These are phyloP conservation scores for Termitomyces sp. DNA, from an alignment of 768 basidiomycete genomes.

Conservation along the genomic window DNA sequence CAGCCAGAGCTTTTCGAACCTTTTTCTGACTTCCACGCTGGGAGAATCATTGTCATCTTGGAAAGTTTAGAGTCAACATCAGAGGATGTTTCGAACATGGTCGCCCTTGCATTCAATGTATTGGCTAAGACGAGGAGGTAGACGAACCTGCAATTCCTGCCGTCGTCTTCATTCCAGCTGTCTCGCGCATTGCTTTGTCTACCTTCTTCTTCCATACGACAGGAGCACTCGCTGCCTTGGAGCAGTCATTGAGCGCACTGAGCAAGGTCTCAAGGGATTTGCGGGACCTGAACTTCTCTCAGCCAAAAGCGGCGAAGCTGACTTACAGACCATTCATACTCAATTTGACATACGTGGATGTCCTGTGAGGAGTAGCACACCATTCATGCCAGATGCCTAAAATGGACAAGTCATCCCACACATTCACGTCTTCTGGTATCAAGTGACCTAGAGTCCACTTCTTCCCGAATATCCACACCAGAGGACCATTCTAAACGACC, in stretches of 20 bases:
- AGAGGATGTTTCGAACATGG: slow-evolving; percentile 61
- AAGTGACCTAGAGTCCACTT: neutral
- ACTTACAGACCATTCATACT: slow-evolving; percentile 11
- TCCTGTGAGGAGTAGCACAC: neutral
- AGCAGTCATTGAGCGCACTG: slow-evolving; percentile 66
- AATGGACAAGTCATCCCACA: slow-evolving; percentile 1
- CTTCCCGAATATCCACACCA: neutral
- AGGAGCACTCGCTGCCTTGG: slow-evolving; percentile 59
- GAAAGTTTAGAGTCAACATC: slow-evolving; percentile 74
- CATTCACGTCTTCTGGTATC: neutral
- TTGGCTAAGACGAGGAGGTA: slow-evolving; percentile 39
- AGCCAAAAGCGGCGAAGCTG: slow-evolving; percentile 26
- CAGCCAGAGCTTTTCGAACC: slow-evolving; percentile 83
- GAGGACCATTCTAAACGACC: neutral
- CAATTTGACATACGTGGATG: neutral
- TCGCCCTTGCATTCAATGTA: slow-evolving; percentile 59
- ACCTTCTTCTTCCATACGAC: slow-evolving; percentile 71
- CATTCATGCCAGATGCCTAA: neutral
- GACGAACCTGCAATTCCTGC: slow-evolving; percentile 56
- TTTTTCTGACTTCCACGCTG: slow-evolving; percentile 70
- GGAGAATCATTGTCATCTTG: slow-evolving; percentile 56
- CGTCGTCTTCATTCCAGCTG: slow-evolving; percentile 54
- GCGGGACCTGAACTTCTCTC: slow-evolving; percentile 77
- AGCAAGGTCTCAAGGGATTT: slow-evolving; percentile 68
- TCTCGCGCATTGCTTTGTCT: slow-evolving; percentile 63